Conservation (phyloP, 305 asterid genomes). For the Solanum hybrid region DNA sequence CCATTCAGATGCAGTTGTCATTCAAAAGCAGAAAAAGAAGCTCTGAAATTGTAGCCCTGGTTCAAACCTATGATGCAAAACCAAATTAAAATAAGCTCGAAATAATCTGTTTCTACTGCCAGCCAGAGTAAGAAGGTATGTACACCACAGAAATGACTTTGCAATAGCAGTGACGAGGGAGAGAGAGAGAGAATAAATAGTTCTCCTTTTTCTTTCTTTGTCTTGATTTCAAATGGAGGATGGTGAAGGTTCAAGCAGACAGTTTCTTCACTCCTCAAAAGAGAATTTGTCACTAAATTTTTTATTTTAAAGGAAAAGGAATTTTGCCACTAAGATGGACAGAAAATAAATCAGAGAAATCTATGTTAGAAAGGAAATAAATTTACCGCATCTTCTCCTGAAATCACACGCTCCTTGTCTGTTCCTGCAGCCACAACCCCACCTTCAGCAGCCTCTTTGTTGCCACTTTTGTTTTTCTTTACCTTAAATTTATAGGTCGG, state of each 20-base stretch:
- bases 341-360: background rate
- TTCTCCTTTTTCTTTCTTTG: background rate
- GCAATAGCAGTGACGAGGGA: background rate
- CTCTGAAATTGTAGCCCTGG: background rate
- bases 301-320: background rate
- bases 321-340: background rate
- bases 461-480: constrained; percentile 39
- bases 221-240: background rate
- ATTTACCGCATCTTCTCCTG: constrained; percentile 52
- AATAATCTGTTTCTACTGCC: background rate
- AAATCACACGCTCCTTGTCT: constrained; percentile 37
- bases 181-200: background rate
- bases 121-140: background rate
- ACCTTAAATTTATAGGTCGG: constrained; percentile 79
- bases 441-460: constrained; percentile 30
- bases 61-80: background rate
- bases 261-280: background rate
- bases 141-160: background rate
- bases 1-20: background rate
- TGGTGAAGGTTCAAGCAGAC: background rate
- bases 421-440: constrained; percentile 50
- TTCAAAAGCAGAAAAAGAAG: background rate
- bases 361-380: background rate
- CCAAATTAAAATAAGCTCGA: background rate
- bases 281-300: background rate